These are phyloP conservation scores for Linnemannia hyalina DNA, from an alignment of 192 early-diverging fungal genomes.

Conservation along the genomic window DNA sequence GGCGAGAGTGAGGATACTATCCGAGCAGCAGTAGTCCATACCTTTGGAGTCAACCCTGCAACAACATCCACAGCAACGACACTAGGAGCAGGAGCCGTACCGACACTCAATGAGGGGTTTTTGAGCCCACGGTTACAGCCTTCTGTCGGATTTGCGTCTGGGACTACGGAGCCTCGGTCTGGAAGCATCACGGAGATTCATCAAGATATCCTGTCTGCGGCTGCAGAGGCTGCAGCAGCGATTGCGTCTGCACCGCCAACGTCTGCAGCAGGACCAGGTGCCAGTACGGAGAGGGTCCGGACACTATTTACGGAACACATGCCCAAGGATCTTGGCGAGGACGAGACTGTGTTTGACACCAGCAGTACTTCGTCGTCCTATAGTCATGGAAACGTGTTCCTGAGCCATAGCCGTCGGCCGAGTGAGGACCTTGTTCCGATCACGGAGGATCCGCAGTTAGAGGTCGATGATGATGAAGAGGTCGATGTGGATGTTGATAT, in stretches of 20 bases:
- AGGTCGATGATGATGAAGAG: slow-evolving; percentile 18
- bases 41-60: not conserved
- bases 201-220: not conserved
- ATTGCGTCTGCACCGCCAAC: not conserved
- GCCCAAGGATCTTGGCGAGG: slow-evolving; percentile 52
- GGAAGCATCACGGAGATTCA: slow-evolving; percentile 41
- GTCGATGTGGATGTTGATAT: not conserved
- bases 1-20: slow-evolving; percentile 11
- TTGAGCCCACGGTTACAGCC: slow-evolving; percentile 18
- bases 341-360: slow-evolving; percentile 4
- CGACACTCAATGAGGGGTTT: not conserved
- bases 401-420: slow-evolving; percentile 23
- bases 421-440: slow-evolving; percentile 28
- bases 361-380: not conserved
- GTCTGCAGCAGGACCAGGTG: not conserved
- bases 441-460: slow-evolving; percentile 28
- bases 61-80: not conserved
- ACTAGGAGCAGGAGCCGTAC: not conserved
- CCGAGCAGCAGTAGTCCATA: not conserved
- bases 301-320: slow-evolving; percentile 45
- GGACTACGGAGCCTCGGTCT: slow-evolving; percentile 37
- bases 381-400: slow-evolving; percentile 1
- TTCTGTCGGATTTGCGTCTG: slow-evolving; percentile 24
- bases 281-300: slow-evolving; percentile 24
- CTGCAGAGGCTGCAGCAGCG: not conserved